Percentiles rank a stretch among this genome's conserved stretches.
Conservation (phyloP, 768 basidiomycete genomes). For the Polyporus arcularius region DNA sequence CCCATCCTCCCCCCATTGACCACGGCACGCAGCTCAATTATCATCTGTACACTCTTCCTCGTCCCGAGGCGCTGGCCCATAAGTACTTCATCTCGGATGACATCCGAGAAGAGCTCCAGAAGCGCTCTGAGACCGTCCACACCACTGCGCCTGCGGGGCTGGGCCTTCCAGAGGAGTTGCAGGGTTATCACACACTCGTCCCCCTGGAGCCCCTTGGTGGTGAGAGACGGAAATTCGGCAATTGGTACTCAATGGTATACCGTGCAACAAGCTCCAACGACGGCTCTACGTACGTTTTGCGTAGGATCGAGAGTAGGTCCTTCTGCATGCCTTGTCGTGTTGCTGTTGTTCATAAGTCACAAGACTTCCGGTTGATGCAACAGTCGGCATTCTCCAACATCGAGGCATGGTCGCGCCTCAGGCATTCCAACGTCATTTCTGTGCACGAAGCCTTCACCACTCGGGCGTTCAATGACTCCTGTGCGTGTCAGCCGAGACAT, state of each 20-base stretch:
- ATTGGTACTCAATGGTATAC: conserved; percentile 84
- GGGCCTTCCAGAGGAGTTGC: conserved; percentile 81
- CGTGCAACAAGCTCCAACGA: conserved; percentile 77
- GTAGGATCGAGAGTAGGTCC: conserved; percentile 83
- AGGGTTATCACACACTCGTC: conserved; percentile 86
- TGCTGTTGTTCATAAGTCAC: not conserved
- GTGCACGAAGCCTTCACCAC: conserved; percentile 96
- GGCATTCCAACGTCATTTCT: conserved; percentile 82
- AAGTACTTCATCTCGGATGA: conserved; percentile 87
- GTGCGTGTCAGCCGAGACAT: conserved; percentile 45
- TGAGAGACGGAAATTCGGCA: conserved; percentile 76
- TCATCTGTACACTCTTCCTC: conserved; percentile 82
- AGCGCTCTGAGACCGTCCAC: conserved; percentile 46
- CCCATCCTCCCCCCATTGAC: conserved; percentile 46
- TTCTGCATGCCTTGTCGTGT: not conserved
- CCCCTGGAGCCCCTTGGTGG: conserved; percentile 64
- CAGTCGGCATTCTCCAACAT: conserved; percentile 81
- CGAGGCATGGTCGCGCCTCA: conserved; percentile 82
- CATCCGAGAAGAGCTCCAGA: conserved; percentile 59
- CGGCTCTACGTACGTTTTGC: conserved; percentile 73
- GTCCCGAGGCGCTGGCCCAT: conserved; percentile 55
- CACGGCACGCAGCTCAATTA: conserved; percentile 71
- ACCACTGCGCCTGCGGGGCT: conserved; percentile 44
- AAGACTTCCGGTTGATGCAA: conserved; percentile 83
- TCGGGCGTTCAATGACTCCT: conserved; percentile 87